Conservation (phyloP, 495 filamentous ascomycete genomes). For the Tuber melanosporum region DNA sequence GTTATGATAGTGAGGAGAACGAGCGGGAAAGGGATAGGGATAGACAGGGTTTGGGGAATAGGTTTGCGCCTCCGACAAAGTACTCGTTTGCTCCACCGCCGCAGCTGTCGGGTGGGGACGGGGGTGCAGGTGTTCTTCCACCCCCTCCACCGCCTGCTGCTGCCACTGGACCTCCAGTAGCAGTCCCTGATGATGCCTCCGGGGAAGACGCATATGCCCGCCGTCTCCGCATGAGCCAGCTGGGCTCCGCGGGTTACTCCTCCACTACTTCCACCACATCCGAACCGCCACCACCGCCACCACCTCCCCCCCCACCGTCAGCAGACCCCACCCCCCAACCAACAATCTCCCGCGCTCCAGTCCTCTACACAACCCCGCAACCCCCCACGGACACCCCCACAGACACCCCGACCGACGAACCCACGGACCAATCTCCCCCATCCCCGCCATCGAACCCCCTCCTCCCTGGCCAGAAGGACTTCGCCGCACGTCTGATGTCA, state of each 20-base stretch:
- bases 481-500: constrained; percentile 76
- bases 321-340: constrained; percentile 40
- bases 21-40: constrained; percentile 36
- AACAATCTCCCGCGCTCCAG: constrained; percentile 77
- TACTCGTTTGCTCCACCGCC: constrained; percentile 71
- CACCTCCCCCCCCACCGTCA: constrained; percentile 42
- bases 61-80: constrained; percentile 63
- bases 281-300: constrained; percentile 41
- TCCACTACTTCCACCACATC: constrained; percentile 40
- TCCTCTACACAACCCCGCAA: constrained; percentile 68
- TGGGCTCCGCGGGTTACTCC: constrained; percentile 47
- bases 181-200: constrained; percentile 51
- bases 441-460: constrained; percentile 45
- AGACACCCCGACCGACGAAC: constrained; percentile 49
- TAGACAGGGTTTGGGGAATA: constrained; percentile 46
- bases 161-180: constrained; percentile 42
- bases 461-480: constrained; percentile 73
- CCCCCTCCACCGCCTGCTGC: constrained; percentile 43
- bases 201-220: constrained; percentile 68
- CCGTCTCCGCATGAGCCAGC: constrained; percentile 50
- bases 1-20: constrained; percentile 55
- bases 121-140: constrained; percentile 12
- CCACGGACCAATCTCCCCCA: constrained; percentile 9
- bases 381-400: constrained; percentile 51
- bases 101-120: constrained; percentile 44